These are phyloP conservation scores for Marsdenia floribunda DNA, from an alignment of 257 asterid genomes.

Conservation along the genomic window DNA sequence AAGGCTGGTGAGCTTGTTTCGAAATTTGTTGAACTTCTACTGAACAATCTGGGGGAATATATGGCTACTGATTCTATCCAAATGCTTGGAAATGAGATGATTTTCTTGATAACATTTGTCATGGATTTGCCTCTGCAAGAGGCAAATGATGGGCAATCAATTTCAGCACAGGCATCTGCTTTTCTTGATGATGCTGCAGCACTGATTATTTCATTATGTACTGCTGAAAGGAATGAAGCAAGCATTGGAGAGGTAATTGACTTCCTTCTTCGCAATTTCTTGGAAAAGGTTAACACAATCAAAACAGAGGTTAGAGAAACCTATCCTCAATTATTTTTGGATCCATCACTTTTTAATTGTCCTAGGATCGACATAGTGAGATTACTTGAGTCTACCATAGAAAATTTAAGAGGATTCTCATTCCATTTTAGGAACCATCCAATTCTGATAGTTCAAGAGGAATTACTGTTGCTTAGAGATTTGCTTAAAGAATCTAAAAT, in stretches of 20 bases:
- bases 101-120: slow-evolving; percentile 7
- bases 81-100: slow-evolving; percentile 7
- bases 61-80: neutral
- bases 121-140: no score
- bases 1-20: neutral
- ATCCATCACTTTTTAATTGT: no score
- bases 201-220: no score
- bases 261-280: no score
- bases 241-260: neutral
- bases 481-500: no score
- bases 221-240: neutral
- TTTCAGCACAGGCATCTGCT: neutral
- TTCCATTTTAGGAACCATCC: no score
- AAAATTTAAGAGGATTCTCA: no score
- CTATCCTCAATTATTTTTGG: neutral
- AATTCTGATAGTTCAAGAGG: no score
- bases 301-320: neutral
- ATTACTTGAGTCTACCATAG: no score
- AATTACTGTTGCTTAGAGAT: no score
- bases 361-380: no score
- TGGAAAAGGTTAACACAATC: neutral
- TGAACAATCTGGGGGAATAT: neutral
- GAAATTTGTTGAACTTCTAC: neutral
- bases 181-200: neutral
- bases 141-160: neutral